A percentile compares a stretch with the other conserved stretches of the same genome.
These are phyloP conservation scores for Antarctomyces pellizariae DNA, from an alignment of 495 filamentous ascomycete species.

Conservation along the genomic window DNA sequence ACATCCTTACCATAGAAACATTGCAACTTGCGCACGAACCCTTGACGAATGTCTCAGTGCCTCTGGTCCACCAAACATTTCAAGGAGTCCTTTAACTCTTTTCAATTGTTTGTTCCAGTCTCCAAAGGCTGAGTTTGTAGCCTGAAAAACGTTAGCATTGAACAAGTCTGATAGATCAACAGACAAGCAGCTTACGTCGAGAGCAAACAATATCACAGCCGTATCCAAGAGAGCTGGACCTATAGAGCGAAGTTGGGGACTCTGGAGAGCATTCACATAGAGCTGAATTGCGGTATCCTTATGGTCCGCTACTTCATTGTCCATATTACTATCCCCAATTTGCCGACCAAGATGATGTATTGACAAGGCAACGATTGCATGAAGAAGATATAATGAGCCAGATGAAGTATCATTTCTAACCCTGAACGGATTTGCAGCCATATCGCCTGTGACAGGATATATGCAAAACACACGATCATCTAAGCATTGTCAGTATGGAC, in stretches of 20 bases:
- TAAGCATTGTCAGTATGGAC: conserved; percentile 3
- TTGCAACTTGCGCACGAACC: conserved; percentile 11
- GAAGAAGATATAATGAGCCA: background rate
- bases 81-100: conserved; percentile 4
- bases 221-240: conserved; percentile 2
- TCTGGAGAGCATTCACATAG: background rate
- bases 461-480: conserved; percentile 2
- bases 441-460: conserved; percentile 1
- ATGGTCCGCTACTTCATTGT: too few relatives aligned
- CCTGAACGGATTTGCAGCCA: conserved; percentile 1
- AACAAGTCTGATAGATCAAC: background rate
- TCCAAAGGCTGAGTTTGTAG: conserved; percentile 4
- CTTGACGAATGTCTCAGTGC: conserved; percentile 1
- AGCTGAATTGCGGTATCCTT: conserved; percentile 1
- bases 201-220: conserved; percentile 4
- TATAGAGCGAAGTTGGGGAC: background rate
- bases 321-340: too few relatives aligned
- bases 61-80: conserved; percentile 2
- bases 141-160: conserved; percentile 3
- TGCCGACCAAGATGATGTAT: background rate
- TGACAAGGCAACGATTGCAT: conserved; percentile 1
- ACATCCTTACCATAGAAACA: conserved; percentile 12
- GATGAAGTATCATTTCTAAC: background rate
- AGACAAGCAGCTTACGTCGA: conserved; percentile 4
- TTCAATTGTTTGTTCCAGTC: conserved; percentile 5